These are phyloP conservation scores for Candida sonorensis DNA, from an alignment of 805 yeast genomes.

Conservation along the genomic window DNA sequence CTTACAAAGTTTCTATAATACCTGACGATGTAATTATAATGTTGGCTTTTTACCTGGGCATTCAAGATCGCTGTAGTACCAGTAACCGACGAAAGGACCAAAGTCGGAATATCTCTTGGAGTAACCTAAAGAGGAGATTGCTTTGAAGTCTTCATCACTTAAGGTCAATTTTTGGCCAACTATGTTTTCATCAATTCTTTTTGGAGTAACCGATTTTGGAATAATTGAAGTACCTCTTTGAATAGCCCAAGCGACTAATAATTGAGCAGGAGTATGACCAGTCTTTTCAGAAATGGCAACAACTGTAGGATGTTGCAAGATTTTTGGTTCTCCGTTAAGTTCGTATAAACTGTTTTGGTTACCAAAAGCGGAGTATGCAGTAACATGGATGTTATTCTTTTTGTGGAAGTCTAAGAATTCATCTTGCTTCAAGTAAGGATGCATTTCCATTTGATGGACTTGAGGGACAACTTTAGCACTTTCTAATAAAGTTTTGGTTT, in stretches of 20 bases:
- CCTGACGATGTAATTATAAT: neutral
- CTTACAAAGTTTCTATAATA: no score
- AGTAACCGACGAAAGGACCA: slow-evolving; percentile 27
- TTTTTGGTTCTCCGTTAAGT: slow-evolving; percentile 32
- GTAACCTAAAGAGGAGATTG: slow-evolving; percentile 23
- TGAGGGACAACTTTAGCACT: slow-evolving; percentile 41
- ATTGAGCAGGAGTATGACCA: slow-evolving; percentile 38
- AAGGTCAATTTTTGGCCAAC: slow-evolving; percentile 22
- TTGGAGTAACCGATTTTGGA: slow-evolving; percentile 38
- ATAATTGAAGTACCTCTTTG: slow-evolving; percentile 46
- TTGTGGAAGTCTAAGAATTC: slow-evolving; percentile 47
- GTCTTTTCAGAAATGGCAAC: slow-evolving; percentile 36
- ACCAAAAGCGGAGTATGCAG: slow-evolving; percentile 76
- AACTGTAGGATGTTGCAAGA: slow-evolving; percentile 37
- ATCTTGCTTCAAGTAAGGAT: slow-evolving; percentile 60
- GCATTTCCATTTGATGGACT: slow-evolving; percentile 64
- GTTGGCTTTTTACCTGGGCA: slow-evolving; percentile 26
- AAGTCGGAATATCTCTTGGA: slow-evolving; percentile 26
- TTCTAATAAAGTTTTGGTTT: slow-evolving; percentile 45
- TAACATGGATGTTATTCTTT: slow-evolving; percentile 44
- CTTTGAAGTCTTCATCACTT: slow-evolving; percentile 29
- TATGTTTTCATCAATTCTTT: slow-evolving; percentile 33
- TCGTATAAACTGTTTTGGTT: slow-evolving; percentile 44
- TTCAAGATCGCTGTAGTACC: slow-evolving; percentile 27
- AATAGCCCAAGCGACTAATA: slow-evolving; percentile 50